Conservation (phyloP, 1,284 basidiomycete genomes). For the Gymnopus androsaceus region DNA sequence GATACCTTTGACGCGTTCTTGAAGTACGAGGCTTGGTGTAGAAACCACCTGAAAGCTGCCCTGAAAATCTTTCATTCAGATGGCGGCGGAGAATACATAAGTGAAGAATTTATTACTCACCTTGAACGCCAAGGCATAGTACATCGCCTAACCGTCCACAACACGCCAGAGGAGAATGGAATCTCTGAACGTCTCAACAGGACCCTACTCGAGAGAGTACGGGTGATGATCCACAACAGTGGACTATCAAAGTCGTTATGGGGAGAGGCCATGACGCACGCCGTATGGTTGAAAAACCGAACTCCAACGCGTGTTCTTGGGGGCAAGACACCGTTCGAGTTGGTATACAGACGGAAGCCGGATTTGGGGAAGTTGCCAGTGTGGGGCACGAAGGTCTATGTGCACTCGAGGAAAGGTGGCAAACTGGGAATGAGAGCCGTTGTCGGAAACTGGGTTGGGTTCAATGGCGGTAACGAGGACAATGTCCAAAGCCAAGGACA, state of each 20-base stretch:
- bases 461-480: no score
- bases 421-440: not conserved
- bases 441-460: no score
- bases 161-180: constrained; percentile 30
- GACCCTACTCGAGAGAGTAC: constrained; percentile 23
- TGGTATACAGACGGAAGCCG: not conserved
- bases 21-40: constrained; percentile 15
- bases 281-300: constrained; percentile 32
- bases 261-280: constrained; percentile 29
- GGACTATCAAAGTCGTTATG: constrained; percentile 27
- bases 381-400: not conserved
- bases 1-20: no score
- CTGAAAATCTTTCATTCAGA: constrained; percentile 29
- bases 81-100: constrained; percentile 25
- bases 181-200: constrained; percentile 29
- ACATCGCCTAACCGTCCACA: constrained; percentile 24
- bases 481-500: no score
- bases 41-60: constrained; percentile 19
- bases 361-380: not conserved
- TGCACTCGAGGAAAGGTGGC: not conserved
- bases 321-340: constrained; percentile 7
- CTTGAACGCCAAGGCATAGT: constrained; percentile 22
- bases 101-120: constrained; percentile 20
- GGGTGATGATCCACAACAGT: constrained; percentile 20
- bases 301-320: constrained; percentile 26